phyloP scores from a whole-genome alignment of 345 rosid species.

The Lepidium sativum region DNA sequence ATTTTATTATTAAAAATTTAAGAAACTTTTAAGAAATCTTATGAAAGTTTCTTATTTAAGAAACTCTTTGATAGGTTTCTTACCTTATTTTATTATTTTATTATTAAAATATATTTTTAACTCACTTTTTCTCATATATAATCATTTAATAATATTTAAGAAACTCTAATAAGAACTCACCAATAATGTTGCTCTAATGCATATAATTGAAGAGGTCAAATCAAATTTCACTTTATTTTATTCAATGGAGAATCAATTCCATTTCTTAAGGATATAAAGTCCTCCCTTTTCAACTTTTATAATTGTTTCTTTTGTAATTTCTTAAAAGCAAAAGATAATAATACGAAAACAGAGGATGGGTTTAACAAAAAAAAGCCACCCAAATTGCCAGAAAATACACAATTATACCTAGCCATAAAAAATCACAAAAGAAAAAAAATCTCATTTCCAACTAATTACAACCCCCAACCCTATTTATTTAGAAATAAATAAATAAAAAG shows the following conservation, averaged over 20 bases:
- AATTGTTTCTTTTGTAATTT: not conserved
- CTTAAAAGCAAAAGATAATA: conserved; percentile 6
- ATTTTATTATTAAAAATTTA: too few species aligned
- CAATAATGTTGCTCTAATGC: too few species aligned
- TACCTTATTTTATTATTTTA: too few species aligned
- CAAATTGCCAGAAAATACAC: conserved; percentile 10
- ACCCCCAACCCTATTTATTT: conserved; percentile 11
- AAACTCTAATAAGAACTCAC: too few species aligned
- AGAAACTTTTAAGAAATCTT: too few species aligned
- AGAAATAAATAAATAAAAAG: not conserved
- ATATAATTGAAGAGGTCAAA: not conserved
- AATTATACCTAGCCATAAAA: not conserved
- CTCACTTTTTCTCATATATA: too few species aligned
- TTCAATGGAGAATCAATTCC: conserved; percentile 21
- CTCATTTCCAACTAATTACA: conserved; percentile 22
- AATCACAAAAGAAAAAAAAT: not conserved
- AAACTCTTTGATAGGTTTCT: too few species aligned
- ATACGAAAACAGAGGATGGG: not conserved
- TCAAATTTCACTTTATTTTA: not conserved
- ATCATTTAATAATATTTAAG: too few species aligned
- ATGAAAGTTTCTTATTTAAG: too few species aligned
- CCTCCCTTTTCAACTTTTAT: conserved; percentile 5
- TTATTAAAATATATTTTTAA: too few species aligned
- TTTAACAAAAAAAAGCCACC: conserved; percentile 5
- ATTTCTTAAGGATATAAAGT: conserved; percentile 2